phyloP scores from a whole-genome alignment of 2,329 filamentous ascomycete species.

The Cladobotryum mycophilum region DNA sequence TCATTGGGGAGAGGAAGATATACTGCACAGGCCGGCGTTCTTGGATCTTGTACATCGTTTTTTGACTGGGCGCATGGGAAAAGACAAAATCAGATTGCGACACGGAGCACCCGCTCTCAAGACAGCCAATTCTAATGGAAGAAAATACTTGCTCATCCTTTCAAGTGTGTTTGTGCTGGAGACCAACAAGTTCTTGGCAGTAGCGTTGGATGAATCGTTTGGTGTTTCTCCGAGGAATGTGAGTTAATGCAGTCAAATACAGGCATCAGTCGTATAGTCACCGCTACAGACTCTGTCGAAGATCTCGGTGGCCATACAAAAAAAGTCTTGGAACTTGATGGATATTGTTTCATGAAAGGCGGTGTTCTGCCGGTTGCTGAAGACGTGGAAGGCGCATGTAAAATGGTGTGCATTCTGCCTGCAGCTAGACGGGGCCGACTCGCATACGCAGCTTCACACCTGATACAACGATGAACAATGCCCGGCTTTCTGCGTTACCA shows the following conservation, averaged over 20 bases:
- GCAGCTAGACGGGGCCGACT: neutral
- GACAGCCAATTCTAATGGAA: slow-evolving; percentile 5
- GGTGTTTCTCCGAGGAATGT: too few relatives aligned
- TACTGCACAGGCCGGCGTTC: slow-evolving; percentile 29
- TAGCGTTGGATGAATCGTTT: too few relatives aligned
- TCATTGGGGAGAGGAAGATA: slow-evolving; percentile 9
- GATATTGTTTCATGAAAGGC: neutral
- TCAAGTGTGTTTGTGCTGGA: too few relatives aligned
- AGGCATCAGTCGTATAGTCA: too few relatives aligned
- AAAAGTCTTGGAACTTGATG: neutral
- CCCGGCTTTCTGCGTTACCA: neutral
- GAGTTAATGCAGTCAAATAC: too few relatives aligned
- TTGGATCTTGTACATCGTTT: slow-evolving; percentile 17
- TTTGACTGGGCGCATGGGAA: slow-evolving; percentile 24
- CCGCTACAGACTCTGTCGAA: too few relatives aligned
- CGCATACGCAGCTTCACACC: neutral
- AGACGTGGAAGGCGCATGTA: neutral
- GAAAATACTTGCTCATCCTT: neutral
- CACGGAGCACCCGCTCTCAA: neutral
- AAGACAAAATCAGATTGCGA: slow-evolving; percentile 9
- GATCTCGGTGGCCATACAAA: too few relatives aligned
- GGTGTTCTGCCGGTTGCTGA: neutral
- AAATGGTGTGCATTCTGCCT: neutral
- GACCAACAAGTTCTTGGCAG: too few relatives aligned
- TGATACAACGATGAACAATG: neutral